phyloP scores from a whole-genome alignment of 2,329 filamentous ascomycete genomes.

The Hymenoscyphus occultus region DNA sequence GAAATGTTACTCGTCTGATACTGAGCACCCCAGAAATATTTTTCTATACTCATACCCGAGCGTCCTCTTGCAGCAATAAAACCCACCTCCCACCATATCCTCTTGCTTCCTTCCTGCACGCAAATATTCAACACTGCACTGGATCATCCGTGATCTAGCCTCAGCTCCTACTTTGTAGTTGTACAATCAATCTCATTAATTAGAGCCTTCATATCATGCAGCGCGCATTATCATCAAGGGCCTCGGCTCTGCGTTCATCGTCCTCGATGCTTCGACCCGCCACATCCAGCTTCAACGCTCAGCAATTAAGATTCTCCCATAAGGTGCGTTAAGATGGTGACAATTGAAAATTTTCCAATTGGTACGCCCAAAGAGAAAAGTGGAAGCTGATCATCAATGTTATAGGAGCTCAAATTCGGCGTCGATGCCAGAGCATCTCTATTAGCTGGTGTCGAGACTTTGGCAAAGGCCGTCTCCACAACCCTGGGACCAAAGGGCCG shows the following conservation, averaged over 20 bases:
- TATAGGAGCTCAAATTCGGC: constrained; percentile 93
- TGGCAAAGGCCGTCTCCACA: constrained; percentile 92
- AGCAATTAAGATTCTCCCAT: constrained; percentile 95
- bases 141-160: constrained; percentile 17
- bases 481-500: constrained; percentile 97
- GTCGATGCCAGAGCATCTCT: constrained; percentile 89
- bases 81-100: constrained; percentile 5
- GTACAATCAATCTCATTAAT: constrained; percentile 25
- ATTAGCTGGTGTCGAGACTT: constrained; percentile 90
- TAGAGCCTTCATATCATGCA: constrained; percentile 68
- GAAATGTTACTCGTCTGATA: background rate
- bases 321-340: constrained; percentile 62
- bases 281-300: constrained; percentile 60
- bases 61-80: background rate
- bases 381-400: constrained; percentile 15
- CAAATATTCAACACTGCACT: constrained; percentile 11
- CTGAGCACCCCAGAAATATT: background rate
- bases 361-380: background rate
- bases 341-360: background rate
- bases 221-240: constrained; percentile 84
- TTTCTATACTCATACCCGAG: background rate
- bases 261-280: constrained; percentile 60
- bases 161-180: constrained; percentile 24
- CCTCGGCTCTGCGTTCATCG: constrained; percentile 68
- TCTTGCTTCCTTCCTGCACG: constrained; percentile 10